phyloP scores from a whole-genome alignment of 1,284 basidiomycete species.

The Exobasidium cylindrosporum region DNA sequence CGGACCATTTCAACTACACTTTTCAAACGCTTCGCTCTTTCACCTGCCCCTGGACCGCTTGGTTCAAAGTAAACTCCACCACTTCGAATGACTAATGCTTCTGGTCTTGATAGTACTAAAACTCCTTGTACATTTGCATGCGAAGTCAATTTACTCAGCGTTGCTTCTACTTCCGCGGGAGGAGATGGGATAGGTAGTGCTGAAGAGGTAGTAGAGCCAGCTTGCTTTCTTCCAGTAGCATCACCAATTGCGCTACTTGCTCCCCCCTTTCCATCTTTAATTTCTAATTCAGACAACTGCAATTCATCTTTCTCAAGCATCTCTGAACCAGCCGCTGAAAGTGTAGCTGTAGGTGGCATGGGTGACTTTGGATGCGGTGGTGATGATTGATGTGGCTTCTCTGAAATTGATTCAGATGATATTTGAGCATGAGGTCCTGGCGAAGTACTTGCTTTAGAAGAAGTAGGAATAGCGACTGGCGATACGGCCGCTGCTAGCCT shows the following conservation, averaged over 20 bases:
- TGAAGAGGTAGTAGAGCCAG: neutral
- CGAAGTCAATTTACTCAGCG: conserved; percentile 36
- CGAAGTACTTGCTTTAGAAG: neutral
- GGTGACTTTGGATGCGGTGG: conserved; percentile 24
- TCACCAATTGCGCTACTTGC: neutral
- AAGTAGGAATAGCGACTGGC: conserved; percentile 4
- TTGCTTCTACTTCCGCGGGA: conserved; percentile 46
- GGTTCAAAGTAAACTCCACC: conserved; percentile 53
- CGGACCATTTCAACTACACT: conserved; percentile 38
- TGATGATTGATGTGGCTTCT: conserved; percentile 22
- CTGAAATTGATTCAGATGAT: conserved; percentile 7
- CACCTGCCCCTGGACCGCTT: conserved; percentile 34
- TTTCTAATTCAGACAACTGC: neutral
- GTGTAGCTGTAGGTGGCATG: conserved; percentile 10
- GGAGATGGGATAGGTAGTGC: conserved; percentile 22
- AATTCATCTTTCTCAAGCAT: neutral
- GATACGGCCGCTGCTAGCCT: neutral
- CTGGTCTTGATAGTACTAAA: conserved; percentile 39
- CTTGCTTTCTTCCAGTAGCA: neutral
- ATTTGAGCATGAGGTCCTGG: conserved; percentile 9
- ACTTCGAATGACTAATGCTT: conserved; percentile 44
- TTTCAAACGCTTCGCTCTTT: conserved; percentile 32
- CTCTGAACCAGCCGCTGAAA: neutral
- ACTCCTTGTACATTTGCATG: conserved; percentile 41
- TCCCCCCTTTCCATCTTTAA: neutral